These are phyloP conservation scores for Kokia cookei DNA, from an alignment of 441 rosid species.

Conservation along the genomic window DNA sequence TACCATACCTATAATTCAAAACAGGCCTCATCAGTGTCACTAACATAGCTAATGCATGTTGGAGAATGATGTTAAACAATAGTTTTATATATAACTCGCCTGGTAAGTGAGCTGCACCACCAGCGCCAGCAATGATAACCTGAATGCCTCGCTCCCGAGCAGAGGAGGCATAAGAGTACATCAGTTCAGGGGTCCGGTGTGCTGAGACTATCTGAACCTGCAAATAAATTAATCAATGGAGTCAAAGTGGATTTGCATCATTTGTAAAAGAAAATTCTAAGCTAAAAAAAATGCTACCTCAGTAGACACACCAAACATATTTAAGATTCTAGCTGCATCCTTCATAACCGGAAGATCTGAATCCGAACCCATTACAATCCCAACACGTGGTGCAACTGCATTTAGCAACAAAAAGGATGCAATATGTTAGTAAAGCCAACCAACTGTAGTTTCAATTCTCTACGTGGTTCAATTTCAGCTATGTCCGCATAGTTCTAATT, in stretches of 20 bases:
- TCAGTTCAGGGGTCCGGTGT: constrained; percentile 85
- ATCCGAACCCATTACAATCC: constrained; percentile 96
- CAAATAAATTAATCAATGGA: constrained; percentile 3
- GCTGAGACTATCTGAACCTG: constrained; percentile 88
- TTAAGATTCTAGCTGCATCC: constrained; percentile 73
- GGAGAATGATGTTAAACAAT: background rate
- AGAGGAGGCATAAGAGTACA: constrained; percentile 78
- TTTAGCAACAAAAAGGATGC: background rate
- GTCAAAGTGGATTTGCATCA: constrained; percentile 1
- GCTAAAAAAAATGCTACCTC: constrained; percentile 43
- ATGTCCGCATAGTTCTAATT: background rate
- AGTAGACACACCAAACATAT: constrained; percentile 57
- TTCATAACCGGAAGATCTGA: constrained; percentile 97
- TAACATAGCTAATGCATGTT: background rate
- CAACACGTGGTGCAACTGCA: constrained; percentile 71
- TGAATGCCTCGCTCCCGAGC: constrained; percentile 67
- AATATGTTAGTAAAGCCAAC: constrained; percentile 2
- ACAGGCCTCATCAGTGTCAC: background rate
- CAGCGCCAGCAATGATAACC: constrained; percentile 94
- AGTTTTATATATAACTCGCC: constrained; percentile 30
- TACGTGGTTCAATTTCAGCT: background rate
- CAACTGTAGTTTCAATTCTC: background rate
- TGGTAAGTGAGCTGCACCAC: constrained; percentile 98
- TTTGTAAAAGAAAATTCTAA: background rate
- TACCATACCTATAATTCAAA: constrained; percentile 67